Evolutionary conservation across 139 green algal species (phyloP).

Genomic region (Chlamydomonas asymmetrica): DNA sequence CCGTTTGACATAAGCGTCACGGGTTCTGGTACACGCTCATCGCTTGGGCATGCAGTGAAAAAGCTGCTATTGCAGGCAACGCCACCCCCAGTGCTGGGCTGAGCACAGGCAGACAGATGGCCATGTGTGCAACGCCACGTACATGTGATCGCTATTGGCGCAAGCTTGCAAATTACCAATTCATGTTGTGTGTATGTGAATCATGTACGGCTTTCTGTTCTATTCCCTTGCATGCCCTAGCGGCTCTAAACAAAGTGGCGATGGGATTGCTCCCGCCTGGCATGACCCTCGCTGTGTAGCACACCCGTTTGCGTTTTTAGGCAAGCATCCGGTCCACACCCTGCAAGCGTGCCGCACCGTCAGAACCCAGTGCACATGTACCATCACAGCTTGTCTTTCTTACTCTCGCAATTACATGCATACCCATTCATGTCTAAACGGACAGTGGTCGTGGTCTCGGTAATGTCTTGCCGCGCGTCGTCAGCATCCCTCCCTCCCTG

Average conservation of each 20-base stretch:
- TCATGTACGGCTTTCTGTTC: background rate
- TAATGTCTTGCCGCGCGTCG: background rate
- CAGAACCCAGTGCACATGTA: conserved; percentile 5
- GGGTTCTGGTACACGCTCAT: conserved; percentile 1
- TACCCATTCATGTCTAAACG: background rate
- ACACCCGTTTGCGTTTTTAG: too few species aligned
- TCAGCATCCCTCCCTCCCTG: background rate
- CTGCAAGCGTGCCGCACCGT: background rate
- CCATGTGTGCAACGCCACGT: background rate
- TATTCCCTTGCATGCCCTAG: too few species aligned
- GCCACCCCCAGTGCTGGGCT: conserved; percentile 34
- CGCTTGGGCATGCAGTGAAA: conserved; percentile 20
- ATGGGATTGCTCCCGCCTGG: background rate
- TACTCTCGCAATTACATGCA: conserved; percentile 1
- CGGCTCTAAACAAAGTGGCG: too few species aligned
- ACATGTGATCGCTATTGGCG: background rate
- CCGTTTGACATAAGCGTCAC: conserved; percentile 82
- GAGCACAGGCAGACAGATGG: background rate
- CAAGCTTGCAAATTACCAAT: background rate
- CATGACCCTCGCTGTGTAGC: background rate
- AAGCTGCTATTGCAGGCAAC: conserved; percentile 43
- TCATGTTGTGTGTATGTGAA: background rate
- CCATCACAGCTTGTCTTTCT: background rate
- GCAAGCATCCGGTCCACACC: too few species aligned
- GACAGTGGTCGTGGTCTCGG: background rate